Evolutionary conservation across 2,329 filamentous ascomycete species (phyloP), one percentile per base, ranked within the genome.

Genomic region (Trichoderma aggressivum): DNA sequence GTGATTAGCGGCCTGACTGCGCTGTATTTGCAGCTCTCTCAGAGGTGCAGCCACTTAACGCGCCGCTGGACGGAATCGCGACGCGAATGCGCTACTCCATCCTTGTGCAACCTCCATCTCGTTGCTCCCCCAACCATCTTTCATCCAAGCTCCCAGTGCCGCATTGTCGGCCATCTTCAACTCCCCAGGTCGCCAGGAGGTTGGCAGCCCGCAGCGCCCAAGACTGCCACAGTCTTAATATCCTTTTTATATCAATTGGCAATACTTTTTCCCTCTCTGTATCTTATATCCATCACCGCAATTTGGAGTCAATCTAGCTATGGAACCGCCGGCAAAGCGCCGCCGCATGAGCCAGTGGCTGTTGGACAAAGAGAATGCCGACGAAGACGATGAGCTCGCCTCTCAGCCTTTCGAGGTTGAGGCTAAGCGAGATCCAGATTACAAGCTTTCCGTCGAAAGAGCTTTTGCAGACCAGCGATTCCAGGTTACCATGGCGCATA

Each of bases 401-500:
- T 82, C 83, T 75, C 82, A 82, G 30, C 82, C 85, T 7, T 83
- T 84, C 24, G 84, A 86, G 72, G 81, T 86, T 70, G 81, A 83
- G 59, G 79, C 81, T 28, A 81, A 81, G 56, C 84, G 85, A 36
- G 85, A 90, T 72, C 84, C 87, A 18, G 83, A 86, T 65, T 84
- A 86, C 72, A 86, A 89, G 70, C 82, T 94, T 18, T 84, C 89
- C 59, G 83, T 87, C 72, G 89, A 87, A 61, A 87, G 92, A 74
- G 86, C 88, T 63, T 86, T 86, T 69, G 92, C 94, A 71, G 90
- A 93, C 73, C 83, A 86, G 73, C 90, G 89, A 71, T 87, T 97
- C 53, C 95, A 96, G 79, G 90, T 89, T n/a, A 90, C 90, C 6
- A 96, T 97, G 79, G 94, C 97, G 78, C 85, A 88, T 70, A 97